Base-by-base conservation (phyloP, 768 basidiomycete species). In the Austroboletus eburneus region DNA sequence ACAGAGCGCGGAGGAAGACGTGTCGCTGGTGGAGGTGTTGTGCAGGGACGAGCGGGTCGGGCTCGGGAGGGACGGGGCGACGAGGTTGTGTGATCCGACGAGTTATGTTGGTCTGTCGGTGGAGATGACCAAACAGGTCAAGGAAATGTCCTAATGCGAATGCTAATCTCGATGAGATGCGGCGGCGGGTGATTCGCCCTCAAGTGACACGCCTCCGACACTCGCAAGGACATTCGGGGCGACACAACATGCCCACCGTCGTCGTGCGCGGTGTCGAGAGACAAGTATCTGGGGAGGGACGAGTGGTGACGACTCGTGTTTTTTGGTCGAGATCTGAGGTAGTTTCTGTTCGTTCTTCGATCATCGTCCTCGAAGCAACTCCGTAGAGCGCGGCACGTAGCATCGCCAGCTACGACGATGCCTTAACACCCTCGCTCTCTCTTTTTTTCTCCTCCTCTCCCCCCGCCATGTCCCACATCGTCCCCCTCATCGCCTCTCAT, bases 31-130 rank as follows among this genome's bases (percentile, higher is more conserved):
- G 10, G 68, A 70, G 17, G 38, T 69, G 24, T 47, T 76, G 39
- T 55, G 51, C 10, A 59, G 57, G 8, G 61, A 65, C 29, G 61
- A 64, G 6, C 48, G 52, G 25, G 49, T 49, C 5, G 65, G 64
- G 21, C 32, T 72, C 3, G 45, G 47, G 16, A 57, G 43, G 43
- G 58, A 57, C 13, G 58, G 61, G 20, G 42, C 75, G 38, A 49
- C 59, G 20, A 43, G 35, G 18, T 52, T 74, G 33, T 75, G 73
- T 40, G 57, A 72, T 32, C 71, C 75, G 22, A 48, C 34, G 3
- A 68, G 69, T 38, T 74, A 74, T 40, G 38, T 73, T 16, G 73
- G 74, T 3, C 45, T 52, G 51, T 70, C 69, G 42, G 46, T 43
- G 17, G 55, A 57, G 43, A 65, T 74, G 66, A 54, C 47, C 0